These are phyloP conservation scores for Hygrocybe coccinea DNA, from an alignment of 768 basidiomycete species.

Conservation along the genomic window DNA sequence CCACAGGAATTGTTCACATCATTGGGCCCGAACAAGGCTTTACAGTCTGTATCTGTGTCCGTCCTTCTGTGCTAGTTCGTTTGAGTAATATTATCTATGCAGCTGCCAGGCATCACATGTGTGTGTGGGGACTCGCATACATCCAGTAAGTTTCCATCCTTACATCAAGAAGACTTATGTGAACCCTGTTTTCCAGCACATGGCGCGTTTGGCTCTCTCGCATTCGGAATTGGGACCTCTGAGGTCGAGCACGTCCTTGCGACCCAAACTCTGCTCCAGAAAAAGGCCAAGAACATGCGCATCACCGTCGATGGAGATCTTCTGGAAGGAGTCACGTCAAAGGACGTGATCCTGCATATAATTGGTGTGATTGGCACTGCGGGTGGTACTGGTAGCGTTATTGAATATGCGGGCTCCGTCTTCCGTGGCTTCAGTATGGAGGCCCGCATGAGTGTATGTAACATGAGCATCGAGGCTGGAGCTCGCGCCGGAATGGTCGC, in stretches of 20 bases:
- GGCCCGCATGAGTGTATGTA: slow-evolving; percentile 85
- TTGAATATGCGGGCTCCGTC: slow-evolving; percentile 88
- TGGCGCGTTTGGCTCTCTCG: slow-evolving; percentile 88
- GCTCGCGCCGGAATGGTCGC: slow-evolving; percentile 92
- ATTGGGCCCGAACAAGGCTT: slow-evolving; percentile 95
- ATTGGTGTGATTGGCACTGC: slow-evolving; percentile 92
- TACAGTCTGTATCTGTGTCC: slow-evolving; percentile 42
- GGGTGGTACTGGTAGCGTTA: slow-evolving; percentile 86
- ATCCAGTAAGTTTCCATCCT: slow-evolving; percentile 54
- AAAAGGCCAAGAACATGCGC: slow-evolving; percentile 88
- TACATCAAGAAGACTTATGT: slow-evolving; percentile 5
- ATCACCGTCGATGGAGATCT: slow-evolving; percentile 83
- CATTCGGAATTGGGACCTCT: slow-evolving; percentile 90
- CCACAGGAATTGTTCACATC: slow-evolving; percentile 78
- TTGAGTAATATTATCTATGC: slow-evolving; percentile 8
- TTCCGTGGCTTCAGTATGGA: slow-evolving; percentile 86
- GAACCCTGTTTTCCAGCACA: slow-evolving; percentile 49
- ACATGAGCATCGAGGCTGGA: slow-evolving; percentile 94
- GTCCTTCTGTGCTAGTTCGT: neutral
- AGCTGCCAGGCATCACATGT: slow-evolving; percentile 75
- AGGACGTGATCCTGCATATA: slow-evolving; percentile 87
- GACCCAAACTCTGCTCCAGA: slow-evolving; percentile 83
- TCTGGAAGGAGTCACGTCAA: slow-evolving; percentile 76
- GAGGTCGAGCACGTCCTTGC: slow-evolving; percentile 94
- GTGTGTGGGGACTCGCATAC: slow-evolving; percentile 95